These are phyloP conservation scores for Anisodus tanguticus DNA, from an alignment of 257 asterid species.

Conservation along the genomic window DNA sequence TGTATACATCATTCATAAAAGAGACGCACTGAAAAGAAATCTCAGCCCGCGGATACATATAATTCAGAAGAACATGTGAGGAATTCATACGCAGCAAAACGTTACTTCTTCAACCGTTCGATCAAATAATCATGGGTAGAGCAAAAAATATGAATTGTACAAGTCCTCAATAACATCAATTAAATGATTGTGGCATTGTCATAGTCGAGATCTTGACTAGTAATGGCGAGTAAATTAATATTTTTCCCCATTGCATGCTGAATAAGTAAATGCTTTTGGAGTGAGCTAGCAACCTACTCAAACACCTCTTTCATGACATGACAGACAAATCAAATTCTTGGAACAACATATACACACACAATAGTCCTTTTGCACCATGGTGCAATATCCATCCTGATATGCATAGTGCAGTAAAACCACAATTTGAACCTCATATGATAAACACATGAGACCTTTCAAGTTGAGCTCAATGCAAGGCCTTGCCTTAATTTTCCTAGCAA, in stretches of 20 bases:
- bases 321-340: not conserved
- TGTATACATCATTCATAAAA: not conserved
- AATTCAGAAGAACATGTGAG: not conserved
- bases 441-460: conserved; percentile 9
- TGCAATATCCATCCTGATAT: not conserved
- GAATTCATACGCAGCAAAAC: not conserved
- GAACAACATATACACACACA: not conserved
- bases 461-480: not conserved
- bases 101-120: not conserved
- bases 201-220: not conserved
- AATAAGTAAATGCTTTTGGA: not conserved
- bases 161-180: conserved; percentile 14
- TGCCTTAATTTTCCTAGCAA: not conserved
- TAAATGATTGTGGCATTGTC: not conserved
- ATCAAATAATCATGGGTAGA: not conserved
- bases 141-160: not conserved
- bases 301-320: not conserved
- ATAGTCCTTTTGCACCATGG: conserved; percentile 1
- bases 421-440: not conserved
- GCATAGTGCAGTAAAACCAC: not conserved
- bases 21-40: not conserved
- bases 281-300: conserved; percentile 2
- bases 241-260: not conserved
- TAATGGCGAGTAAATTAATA: not conserved
- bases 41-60: not conserved